Conservation (phyloP, 257 asterid species). For the Craterostigma plantagineum region DNA sequence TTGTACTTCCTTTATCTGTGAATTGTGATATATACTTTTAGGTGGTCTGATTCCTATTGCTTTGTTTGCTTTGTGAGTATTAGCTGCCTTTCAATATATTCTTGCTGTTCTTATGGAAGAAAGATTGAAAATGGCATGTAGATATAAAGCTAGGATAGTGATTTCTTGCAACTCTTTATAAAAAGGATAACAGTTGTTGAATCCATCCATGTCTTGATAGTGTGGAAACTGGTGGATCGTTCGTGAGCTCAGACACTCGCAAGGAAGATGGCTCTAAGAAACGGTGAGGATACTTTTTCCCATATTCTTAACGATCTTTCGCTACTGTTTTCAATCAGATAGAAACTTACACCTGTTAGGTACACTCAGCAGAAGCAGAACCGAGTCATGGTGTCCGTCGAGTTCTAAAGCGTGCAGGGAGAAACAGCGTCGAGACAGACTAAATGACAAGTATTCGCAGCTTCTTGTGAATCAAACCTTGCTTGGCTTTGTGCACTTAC, state of each 20-base stretch:
- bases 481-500: conserved; percentile 3
- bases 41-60: no score
- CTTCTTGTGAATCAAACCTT: conserved; percentile 5
- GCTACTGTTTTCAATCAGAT: background rate
- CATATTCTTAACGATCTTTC: background rate
- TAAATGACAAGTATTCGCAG: conserved; percentile 61
- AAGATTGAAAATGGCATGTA: no score
- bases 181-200: no score
- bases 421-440: conserved; percentile 54
- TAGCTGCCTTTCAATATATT: no score
- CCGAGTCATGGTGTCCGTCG: conserved; percentile 36
- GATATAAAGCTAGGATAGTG: no score
- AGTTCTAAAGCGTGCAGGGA: conserved; percentile 71
- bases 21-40: no score
- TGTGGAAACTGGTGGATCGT: conserved; percentile 35
- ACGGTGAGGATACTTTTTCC: conserved; percentile 20
- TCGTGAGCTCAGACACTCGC: conserved; percentile 30
- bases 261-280: conserved; percentile 43
- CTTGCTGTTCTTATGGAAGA: no score
- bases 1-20: no score
- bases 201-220: conserved; percentile 14
- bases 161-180: no score
- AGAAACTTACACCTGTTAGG: background rate
- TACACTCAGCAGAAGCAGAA: conserved; percentile 22
- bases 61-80: no score